Conservation (phyloP, 164 flowering plant genomes). For the Sextonia rubra region DNA sequence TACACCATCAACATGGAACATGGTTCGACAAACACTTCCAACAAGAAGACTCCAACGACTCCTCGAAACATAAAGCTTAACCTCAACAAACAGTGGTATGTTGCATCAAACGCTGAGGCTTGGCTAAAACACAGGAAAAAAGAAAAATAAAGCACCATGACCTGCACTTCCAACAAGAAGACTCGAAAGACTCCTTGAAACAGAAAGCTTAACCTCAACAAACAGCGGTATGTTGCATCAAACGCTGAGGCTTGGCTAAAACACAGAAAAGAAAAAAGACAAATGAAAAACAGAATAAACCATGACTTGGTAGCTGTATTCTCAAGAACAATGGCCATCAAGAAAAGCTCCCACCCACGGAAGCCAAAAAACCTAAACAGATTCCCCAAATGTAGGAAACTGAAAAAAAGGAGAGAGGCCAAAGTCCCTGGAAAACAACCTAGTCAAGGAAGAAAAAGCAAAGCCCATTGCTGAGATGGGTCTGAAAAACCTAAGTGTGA, state of each 20-base stretch:
- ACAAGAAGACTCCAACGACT: slow-evolving; percentile 1
- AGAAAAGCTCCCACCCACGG: slow-evolving; percentile 21
- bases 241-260: slow-evolving; percentile 14
- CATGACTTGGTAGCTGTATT: slow-evolving; percentile 10
- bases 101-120: slow-evolving; percentile 4
- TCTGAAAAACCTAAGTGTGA: slow-evolving; percentile 26
- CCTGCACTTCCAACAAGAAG: neutral
- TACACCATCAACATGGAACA: neutral
- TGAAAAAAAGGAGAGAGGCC: slow-evolving; percentile 44
- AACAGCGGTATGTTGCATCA: slow-evolving; percentile 4
- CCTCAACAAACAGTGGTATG: slow-evolving; percentile 8
- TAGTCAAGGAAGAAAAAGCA: slow-evolving; percentile 4
- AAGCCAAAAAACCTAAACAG: slow-evolving; percentile 11
- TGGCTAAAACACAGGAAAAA: slow-evolving; percentile 15
- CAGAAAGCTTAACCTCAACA: slow-evolving; percentile 10
- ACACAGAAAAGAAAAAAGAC: slow-evolving; percentile 9
- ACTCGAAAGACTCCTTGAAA: slow-evolving; percentile 8
- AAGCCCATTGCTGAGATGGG: slow-evolving; percentile 17
- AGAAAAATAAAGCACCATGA: no score
- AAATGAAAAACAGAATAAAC: slow-evolving; percentile 10
- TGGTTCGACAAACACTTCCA: neutral
- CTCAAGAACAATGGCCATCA: slow-evolving; percentile 8
- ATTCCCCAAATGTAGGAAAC: slow-evolving; percentile 27
- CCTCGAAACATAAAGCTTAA: slow-evolving; percentile 10
- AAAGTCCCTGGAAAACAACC: slow-evolving; percentile 31